Evolutionary conservation across 495 filamentous ascomycete genomes (phyloP).

Genomic region (Penicillium arizonense): DNA sequence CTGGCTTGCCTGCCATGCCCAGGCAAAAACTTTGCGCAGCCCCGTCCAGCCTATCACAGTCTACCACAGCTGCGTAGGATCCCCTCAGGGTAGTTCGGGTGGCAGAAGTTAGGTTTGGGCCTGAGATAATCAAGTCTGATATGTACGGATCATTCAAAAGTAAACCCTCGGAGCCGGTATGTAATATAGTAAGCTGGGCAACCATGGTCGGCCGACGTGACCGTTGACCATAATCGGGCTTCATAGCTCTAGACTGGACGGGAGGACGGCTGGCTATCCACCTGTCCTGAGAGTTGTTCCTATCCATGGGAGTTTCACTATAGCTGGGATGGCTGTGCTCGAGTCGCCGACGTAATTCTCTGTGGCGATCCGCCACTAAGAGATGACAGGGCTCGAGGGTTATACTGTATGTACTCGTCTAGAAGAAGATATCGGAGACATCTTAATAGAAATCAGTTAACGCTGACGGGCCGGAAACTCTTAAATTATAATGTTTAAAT

Average conservation of each 20-base stretch:
- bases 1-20: conserved; percentile 14
- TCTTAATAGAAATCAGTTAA: too few species aligned
- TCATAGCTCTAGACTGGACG: too few species aligned
- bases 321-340: background rate
- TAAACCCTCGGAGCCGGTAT: background rate
- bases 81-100: conserved; percentile 4
- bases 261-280: too few species aligned
- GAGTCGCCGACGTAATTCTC: conserved; percentile 9
- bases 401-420: too few species aligned
- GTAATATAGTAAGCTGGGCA: conserved; percentile 1
- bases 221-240: background rate
- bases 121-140: background rate
- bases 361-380: conserved; percentile 3
- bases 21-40: conserved; percentile 8
- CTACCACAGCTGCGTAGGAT: background rate
- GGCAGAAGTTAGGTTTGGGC: conserved; percentile 9
- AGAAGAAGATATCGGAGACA: too few species aligned
- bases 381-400: too few species aligned
- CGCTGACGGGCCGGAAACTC: too few species aligned
- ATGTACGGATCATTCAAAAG: conserved; percentile 11
- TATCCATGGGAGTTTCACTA: background rate
- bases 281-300: background rate
- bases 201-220: conserved; percentile 7
- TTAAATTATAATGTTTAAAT: background rate
- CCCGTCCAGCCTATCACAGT: conserved; percentile 12